phyloP scores from a whole-genome alignment of 768 basidiomycete species.

The Boletellus ananas region DNA sequence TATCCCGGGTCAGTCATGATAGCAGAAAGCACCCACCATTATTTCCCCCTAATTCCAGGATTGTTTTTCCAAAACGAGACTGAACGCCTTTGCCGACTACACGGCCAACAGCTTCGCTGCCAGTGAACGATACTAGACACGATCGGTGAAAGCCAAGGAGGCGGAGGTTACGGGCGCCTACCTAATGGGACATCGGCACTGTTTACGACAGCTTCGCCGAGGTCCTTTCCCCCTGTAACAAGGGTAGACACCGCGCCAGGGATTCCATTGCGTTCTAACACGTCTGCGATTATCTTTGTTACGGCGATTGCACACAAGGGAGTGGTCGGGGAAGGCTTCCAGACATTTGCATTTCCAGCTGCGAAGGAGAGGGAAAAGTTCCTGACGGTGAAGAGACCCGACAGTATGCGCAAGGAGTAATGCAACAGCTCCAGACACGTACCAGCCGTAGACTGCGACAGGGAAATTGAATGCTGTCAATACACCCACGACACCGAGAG shows the following conservation, averaged over 20 bases:
- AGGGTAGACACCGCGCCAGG: slow-evolving; percentile 83
- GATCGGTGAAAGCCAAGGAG: slow-evolving; percentile 1
- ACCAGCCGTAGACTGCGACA: slow-evolving; percentile 91
- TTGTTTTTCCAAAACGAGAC: slow-evolving; percentile 82
- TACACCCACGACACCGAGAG: slow-evolving; percentile 70
- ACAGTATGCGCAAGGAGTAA: slow-evolving; percentile 1
- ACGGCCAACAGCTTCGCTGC: slow-evolving; percentile 83
- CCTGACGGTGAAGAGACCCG: slow-evolving; percentile 43
- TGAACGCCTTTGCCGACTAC: slow-evolving; percentile 87
- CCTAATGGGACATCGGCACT: slow-evolving; percentile 76
- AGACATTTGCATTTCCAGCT: slow-evolving; percentile 89
- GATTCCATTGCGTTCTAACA: slow-evolving; percentile 78
- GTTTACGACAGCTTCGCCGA: slow-evolving; percentile 75
- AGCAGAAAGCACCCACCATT: slow-evolving; percentile 57
- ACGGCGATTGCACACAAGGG: slow-evolving; percentile 89
- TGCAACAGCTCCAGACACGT: slow-evolving; percentile 16
- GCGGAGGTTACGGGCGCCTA: slow-evolving; percentile 27
- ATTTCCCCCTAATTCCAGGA: slow-evolving; percentile 93
- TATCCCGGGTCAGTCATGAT: slow-evolving; percentile 18
- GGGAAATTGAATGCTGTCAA: slow-evolving; percentile 97
- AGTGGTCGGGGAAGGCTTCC: slow-evolving; percentile 93
- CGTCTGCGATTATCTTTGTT: slow-evolving; percentile 75
- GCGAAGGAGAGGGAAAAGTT: slow-evolving; percentile 86
- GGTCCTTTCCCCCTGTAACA: slow-evolving; percentile 77
- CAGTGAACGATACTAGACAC: slow-evolving; percentile 84